phyloP scores from a whole-genome alignment of 352 stramenopile species.

The Globisporangium heterothallicum region DNA sequence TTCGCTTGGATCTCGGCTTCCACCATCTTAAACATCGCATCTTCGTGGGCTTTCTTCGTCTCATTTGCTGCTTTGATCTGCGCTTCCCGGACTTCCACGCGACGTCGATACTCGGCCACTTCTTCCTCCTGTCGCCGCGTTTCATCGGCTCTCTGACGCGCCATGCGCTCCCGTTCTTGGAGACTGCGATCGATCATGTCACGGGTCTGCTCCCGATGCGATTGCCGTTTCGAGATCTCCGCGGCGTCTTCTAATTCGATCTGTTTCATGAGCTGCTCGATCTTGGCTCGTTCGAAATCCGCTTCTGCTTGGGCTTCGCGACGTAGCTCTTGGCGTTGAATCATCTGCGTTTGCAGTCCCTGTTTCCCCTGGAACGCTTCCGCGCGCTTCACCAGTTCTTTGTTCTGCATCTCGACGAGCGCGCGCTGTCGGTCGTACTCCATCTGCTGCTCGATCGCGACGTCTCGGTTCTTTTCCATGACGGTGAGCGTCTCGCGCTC shows the following conservation, averaged over 20 bases:
- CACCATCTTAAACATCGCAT: constrained; percentile 66
- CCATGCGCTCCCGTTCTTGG: constrained; percentile 27
- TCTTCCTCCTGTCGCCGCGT: constrained; percentile 33
- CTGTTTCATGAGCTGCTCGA: constrained; percentile 82
- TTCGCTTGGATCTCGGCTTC: constrained; percentile 84
- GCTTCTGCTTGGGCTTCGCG: constrained; percentile 65
- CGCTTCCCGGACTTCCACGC: constrained; percentile 40
- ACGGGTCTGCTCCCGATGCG: constrained; percentile 49
- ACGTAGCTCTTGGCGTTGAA: constrained; percentile 55
- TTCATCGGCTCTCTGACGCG: constrained; percentile 24
- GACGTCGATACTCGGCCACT: constrained; percentile 45
- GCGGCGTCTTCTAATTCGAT: constrained; percentile 82
- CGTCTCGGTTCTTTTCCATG: constrained; percentile 69
- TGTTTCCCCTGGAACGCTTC: constrained; percentile 70
- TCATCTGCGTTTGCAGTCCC: constrained; percentile 62
- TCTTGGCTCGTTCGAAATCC: constrained; percentile 71
- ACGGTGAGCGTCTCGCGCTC: constrained; percentile 74
- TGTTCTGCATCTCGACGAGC: constrained; percentile 64
- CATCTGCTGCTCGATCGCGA: constrained; percentile 91
- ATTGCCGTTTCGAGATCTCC: constrained; percentile 60
- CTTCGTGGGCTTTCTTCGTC: constrained; percentile 60
- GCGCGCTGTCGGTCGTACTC: constrained; percentile 85
- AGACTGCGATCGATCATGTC: constrained; percentile 54
- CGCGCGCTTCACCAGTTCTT: constrained; percentile 46
- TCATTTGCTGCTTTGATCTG: constrained; percentile 56